These are phyloP conservation scores for Elaeis oleifera DNA, from an alignment of 202 grass and related monocot species.

Conservation along the genomic window DNA sequence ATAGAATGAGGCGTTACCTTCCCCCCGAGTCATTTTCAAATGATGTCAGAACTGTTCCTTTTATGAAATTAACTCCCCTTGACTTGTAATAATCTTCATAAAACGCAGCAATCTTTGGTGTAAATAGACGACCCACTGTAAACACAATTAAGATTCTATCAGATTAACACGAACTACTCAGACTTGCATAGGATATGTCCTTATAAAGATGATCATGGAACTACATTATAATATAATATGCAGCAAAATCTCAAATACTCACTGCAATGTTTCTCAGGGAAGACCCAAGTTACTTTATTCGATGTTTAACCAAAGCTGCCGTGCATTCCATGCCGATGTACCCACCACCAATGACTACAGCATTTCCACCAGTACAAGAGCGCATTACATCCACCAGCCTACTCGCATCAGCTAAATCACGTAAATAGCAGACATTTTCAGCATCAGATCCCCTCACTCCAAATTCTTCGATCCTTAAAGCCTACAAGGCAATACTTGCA, in stretches of 20 bases:
- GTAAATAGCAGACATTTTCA: conserved; percentile 82
- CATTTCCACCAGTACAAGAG: conserved; percentile 61
- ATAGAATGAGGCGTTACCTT: conserved; percentile 36
- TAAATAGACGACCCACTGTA: conserved; percentile 79
- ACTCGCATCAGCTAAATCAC: conserved; percentile 58
- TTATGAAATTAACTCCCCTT: conserved; percentile 83
- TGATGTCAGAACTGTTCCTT: conserved; percentile 83
- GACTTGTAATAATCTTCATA: conserved; percentile 76
- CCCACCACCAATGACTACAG: conserved; percentile 92
- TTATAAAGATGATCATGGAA: no score
- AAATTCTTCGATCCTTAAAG: conserved; percentile 91
- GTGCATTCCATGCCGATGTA: conserved; percentile 98
- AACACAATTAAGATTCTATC: conserved; percentile 7
- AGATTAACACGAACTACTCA: no score
- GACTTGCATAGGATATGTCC: no score
- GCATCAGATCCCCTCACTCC: conserved; percentile 72
- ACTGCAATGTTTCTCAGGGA: conserved; percentile 95
- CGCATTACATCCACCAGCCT: conserved; percentile 66
- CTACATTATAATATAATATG: background rate
- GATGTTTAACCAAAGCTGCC: conserved; percentile 78
- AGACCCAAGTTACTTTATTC: conserved; percentile 83
- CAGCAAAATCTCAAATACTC: conserved; percentile 25
- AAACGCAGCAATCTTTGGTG: conserved; percentile 75
- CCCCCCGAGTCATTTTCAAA: conserved; percentile 55
- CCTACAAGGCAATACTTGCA: conserved; percentile 26